Evolutionary conservation across 2,329 filamentous ascomycete genomes (phyloP).

Genomic region (Diplodia scrobiculata): DNA sequence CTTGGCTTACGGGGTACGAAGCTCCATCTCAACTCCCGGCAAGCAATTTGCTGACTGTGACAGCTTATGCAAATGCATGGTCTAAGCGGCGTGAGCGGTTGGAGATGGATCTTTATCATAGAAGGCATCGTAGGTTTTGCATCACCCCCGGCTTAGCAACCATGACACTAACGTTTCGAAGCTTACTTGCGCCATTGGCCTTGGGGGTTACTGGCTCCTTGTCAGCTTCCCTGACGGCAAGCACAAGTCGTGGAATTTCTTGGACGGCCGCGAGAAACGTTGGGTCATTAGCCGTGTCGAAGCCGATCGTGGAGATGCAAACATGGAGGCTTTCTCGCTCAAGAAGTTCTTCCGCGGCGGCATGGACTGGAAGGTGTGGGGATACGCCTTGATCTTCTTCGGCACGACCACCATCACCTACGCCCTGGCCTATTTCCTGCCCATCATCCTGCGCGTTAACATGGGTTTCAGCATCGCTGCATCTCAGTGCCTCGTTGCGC

Average conservation of each 20-base stretch:
- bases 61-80: constrained; percentile 64
- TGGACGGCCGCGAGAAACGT: constrained; percentile 51
- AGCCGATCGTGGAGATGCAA: constrained; percentile 56
- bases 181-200: constrained; percentile 47
- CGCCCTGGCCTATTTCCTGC: constrained; percentile 76
- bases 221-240: constrained; percentile 52
- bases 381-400: constrained; percentile 58
- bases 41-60: constrained; percentile 32
- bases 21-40: constrained; percentile 38
- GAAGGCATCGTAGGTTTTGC: constrained; percentile 37
- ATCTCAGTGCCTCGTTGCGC: constrained; percentile 69
- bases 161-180: background rate
- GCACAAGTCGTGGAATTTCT: constrained; percentile 48
- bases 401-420: constrained; percentile 72
- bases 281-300: constrained; percentile 57
- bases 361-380: constrained; percentile 58
- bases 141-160: background rate
- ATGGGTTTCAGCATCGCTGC: constrained; percentile 66
- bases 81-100: constrained; percentile 50
- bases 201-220: constrained; percentile 48
- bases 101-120: constrained; percentile 53
- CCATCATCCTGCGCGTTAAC: constrained; percentile 66
- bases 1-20: constrained; percentile 61
- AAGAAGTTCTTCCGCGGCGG: constrained; percentile 53
- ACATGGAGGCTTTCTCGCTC: constrained; percentile 52